Evolutionary conservation across 306 rosid genomes (phyloP), one percentile per base, ranked within the genome.

Genomic region (Lupinus albus): DNA sequence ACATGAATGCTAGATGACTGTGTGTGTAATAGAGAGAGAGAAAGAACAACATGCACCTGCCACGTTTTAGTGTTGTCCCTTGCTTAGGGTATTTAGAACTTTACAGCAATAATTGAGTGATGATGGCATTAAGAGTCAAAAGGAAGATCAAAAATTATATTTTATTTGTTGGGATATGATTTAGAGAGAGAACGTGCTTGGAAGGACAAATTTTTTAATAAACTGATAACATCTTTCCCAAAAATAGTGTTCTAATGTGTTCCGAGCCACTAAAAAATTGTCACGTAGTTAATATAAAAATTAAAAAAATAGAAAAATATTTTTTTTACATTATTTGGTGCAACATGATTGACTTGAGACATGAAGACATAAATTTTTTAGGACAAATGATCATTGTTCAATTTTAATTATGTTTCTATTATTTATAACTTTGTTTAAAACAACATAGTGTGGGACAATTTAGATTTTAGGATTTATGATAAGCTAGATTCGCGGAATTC

Each of bases 31-130:
- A 49, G 66, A 25, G 8, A 57, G 61, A 64, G 62, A 68, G 70
- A 39, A 45, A 4, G 48, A 65, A 68, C 33, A 49, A 74, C 44
- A 39, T 64, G 33, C 69, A 64, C 70, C 53, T 66, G 78, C 59
- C 78, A 79, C 79, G 80, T n/a, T n/a, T n/a, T n/a, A n/a, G n/a
- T n/a, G n/a, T 61, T 66, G 79, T 75, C 82, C 72, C 78, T 72
- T 67, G 11, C 49, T 49, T 39, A 17, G 58, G 38, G 49, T 47
- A 59, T 62, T 78, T 42, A 54, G 52, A 73, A 76, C 81, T 76
- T 76, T 66, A 53, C 70, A 67, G 53, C 66, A 80, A 82, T 78
- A 74, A 82, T 85, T 80, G 90, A 21, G 76, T 57, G 67, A 68
- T 77, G 63, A 82, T 75, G 71, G 61, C 61, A 32, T 30, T 63